Conservation (phyloP, 257 asterid species). For the Fraxinus americana region DNA sequence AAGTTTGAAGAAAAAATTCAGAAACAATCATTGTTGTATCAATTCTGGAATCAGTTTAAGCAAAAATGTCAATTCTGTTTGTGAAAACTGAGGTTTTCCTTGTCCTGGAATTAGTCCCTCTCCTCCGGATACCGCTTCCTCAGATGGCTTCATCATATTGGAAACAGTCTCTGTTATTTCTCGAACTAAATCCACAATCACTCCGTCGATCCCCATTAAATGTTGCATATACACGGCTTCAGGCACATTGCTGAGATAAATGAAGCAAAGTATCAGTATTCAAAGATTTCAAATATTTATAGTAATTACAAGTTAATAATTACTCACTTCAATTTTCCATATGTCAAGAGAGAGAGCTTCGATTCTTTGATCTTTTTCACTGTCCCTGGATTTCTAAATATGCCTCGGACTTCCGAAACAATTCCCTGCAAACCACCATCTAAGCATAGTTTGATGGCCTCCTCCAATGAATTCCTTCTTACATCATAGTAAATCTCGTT, state of each 20-base stretch:
- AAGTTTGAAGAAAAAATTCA: too few species aligned
- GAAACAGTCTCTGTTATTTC: conserved; percentile 69
- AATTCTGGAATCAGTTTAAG: conserved; percentile 82
- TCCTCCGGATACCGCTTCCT: conserved; percentile 28
- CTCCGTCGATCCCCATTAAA: conserved; percentile 90
- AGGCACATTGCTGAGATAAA: conserved; percentile 56
- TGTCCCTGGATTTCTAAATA: conserved; percentile 73
- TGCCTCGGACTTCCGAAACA: conserved; percentile 80
- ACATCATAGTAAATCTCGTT: conserved; percentile 63
- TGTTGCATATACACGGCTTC: conserved; percentile 92
- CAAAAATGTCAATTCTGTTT: conserved; percentile 76
- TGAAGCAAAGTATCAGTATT: background rate
- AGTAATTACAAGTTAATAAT: background rate
- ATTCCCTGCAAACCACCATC: conserved; percentile 89
- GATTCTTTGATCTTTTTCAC: conserved; percentile 74
- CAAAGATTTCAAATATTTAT: background rate
- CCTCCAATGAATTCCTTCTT: conserved; percentile 84
- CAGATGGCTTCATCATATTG: conserved; percentile 44
- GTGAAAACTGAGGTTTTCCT: conserved; percentile 69
- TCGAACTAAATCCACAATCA: conserved; percentile 78
- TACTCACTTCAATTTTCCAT: conserved; percentile 87
- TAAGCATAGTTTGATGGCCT: conserved; percentile 69
- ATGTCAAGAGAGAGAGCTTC: conserved; percentile 70
- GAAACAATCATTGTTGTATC: conserved; percentile 34
- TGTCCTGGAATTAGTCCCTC: conserved; percentile 30